Conservation (phyloP, 192 early-diverging fungal species). For the Coemansia sp. region DNA sequence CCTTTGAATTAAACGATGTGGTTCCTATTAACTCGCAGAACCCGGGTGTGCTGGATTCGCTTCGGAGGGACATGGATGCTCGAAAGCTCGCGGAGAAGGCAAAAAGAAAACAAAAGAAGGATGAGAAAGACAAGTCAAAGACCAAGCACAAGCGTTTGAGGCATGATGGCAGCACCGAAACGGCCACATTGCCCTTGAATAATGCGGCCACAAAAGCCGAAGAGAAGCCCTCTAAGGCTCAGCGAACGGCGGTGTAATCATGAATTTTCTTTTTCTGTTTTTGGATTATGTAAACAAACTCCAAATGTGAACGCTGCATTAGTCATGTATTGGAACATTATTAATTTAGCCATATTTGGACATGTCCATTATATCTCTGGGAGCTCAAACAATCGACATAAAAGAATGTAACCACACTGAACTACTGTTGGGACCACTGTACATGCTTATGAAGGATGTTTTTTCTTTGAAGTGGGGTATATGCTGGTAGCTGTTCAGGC, state of each 20-base stretch:
- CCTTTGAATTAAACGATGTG: slow-evolving; percentile 15
- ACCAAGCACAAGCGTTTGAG: slow-evolving; percentile 9
- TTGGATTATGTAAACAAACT: not conserved
- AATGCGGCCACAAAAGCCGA: not conserved
- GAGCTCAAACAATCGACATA: too few relatives aligned
- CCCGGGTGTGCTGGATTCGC: slow-evolving; percentile 14
- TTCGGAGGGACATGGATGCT: slow-evolving; percentile 14
- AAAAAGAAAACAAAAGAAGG: slow-evolving; percentile 7
- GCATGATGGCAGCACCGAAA: not conserved
- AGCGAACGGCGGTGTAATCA: not conserved
- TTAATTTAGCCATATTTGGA: not conserved
- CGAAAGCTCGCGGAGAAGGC: slow-evolving; percentile 8
- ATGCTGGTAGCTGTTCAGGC: too few relatives aligned
- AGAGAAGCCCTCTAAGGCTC: not conserved
- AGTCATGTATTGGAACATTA: not conserved
- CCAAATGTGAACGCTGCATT: not conserved
- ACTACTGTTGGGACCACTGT: too few relatives aligned
- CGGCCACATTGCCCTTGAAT: not conserved
- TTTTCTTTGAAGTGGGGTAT: too few relatives aligned
- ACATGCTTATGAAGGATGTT: too few relatives aligned
- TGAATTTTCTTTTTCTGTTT: not conserved
- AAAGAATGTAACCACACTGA: too few relatives aligned
- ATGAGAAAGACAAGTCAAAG: slow-evolving; percentile 4
- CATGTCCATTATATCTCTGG: too few relatives aligned
- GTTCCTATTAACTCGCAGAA: slow-evolving; percentile 37